phyloP scores from a whole-genome alignment of 768 basidiomycete species.

The Gloeopeniophorella convolvens region DNA sequence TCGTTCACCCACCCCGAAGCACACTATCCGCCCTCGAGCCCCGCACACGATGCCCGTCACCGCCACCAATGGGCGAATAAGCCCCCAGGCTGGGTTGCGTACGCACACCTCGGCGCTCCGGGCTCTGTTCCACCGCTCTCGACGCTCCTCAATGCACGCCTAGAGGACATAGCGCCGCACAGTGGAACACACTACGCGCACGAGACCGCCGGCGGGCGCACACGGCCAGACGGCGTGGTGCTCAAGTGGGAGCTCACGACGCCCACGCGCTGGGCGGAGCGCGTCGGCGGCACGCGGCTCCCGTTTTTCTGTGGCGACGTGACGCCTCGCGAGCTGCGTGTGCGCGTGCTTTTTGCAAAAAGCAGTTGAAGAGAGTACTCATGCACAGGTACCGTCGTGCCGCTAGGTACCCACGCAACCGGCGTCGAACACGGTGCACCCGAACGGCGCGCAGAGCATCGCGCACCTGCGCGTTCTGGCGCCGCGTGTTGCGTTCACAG shows the following conservation, averaged over 20 bases:
- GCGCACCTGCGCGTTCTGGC: constrained; percentile 43
- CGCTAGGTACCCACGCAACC: constrained; percentile 45
- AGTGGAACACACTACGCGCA: constrained; percentile 38
- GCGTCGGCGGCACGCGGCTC: constrained; percentile 29
- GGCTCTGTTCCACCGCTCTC: constrained; percentile 37
- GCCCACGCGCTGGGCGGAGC: constrained; percentile 25
- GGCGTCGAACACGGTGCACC: constrained; percentile 42
- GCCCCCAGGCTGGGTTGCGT: constrained; percentile 61
- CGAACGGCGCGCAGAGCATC: constrained; percentile 43
- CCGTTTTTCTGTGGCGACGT: constrained; percentile 77
- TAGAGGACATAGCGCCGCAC: constrained; percentile 16
- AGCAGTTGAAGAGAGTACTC: too few species aligned
- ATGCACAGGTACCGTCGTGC: too few species aligned
- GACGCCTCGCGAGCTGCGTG: constrained; percentile 53
- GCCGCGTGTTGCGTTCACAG: constrained; percentile 25
- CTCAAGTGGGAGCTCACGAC: constrained; percentile 54
- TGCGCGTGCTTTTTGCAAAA: constrained; percentile 23
- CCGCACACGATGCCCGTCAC: constrained; percentile 38
- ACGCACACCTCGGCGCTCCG: constrained; percentile 49
- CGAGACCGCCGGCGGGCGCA: constrained; percentile 50
- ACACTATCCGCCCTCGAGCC: constrained; percentile 46
- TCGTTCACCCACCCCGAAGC: constrained; percentile 52
- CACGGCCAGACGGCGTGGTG: constrained; percentile 45
- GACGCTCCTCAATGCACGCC: constrained; percentile 48
- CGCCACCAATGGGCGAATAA: constrained; percentile 48